Evolutionary conservation across 108 stramenopile species (phyloP), one percentile per base, ranked within the genome.

Genomic region (Nannochloropsis gaditana): DNA sequence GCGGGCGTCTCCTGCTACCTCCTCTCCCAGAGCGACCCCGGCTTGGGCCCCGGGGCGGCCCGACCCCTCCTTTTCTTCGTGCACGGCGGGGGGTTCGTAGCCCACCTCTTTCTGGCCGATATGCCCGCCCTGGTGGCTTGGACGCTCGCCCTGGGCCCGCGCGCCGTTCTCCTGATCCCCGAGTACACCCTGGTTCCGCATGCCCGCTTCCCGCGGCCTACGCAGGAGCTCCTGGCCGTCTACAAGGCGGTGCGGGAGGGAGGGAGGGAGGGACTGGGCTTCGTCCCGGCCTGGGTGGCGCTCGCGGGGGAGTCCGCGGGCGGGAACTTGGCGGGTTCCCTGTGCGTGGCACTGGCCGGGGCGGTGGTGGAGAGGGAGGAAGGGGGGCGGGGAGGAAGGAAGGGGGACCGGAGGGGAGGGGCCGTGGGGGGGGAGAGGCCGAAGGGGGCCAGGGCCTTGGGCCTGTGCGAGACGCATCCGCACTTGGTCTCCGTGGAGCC

Each of bases 21-120:
- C 19, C 59, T 73, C 59, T 15, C 59, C 19, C 59, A 73, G 59
- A n/a, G 19, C 59, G 59, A 73, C 59, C 59, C 59, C 59, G 4
- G 19, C 59, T n/a, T 73, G 19, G 8, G 3, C 59, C 0, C 59
- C 0, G 47, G 15, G 15, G 19, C n/a, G 59, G 19, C 59, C n/a
- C 59, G 59, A n/a, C 59, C 83, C 21, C 44, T 83, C 45, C 21
- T 85, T 2, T 21, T 85, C 43, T 85, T 80, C 84, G 41, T 85
- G n/a, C 84, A 85, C 81, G 84, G 84, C 17, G 84, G 84, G n/a
- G 84, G 84, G 3, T 85, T 85, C 45, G 84, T 85, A 8, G 79
- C 21, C 2, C 9, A 19, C 44, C 44, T 44, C 31, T 85, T 85
- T 44, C 79, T 41, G 9, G 44, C 19, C 8, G 84, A 85, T 79